Evolutionary conservation across 495 filamentous ascomycete species (phyloP), one percentile per base, ranked within the genome.

Genomic region (Aspergillus carlsbadensis): DNA sequence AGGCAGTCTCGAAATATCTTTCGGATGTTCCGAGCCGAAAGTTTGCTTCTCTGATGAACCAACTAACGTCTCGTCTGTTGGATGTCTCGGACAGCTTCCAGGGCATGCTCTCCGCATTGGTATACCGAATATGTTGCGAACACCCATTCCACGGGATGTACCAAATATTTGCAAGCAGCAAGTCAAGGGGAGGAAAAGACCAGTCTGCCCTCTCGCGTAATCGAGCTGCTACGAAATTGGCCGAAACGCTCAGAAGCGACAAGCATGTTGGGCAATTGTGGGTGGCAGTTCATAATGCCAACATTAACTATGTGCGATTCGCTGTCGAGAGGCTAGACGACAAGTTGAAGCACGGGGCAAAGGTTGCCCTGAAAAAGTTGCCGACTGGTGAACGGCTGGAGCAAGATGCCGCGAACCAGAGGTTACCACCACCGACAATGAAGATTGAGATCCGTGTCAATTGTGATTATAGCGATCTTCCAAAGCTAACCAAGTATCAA

Each of bases 61-160:
- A 99, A 67, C 83, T 98, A 15, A 91, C 91, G 3, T 98, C 94
- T 11, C 87, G 94, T 18, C 76, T 98, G 13, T 84, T 95, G 46
- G 84, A 92, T 60, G 78, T 82, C 21, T 52, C 69, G 3, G 77
- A 81, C 36, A 70, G 72, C 2, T 99, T 99, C 65, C 95, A 99
- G 62, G 68, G 69, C 15, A 74, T 92, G 5, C 80, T 99, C 14
- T 83, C 77, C 17, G 70, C 78, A 1, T 71, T 98, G 34, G 84
- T 97, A 13, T 80, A 85, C 56, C 80, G 86, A 10, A 94, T 98
- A 52, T 96, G 92, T 65, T 76, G 78, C 10, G 91, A 99, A 22
- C 94, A 99, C 69, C 94, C 94, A 1, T 95, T 91, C 69, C 94
- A 99, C 63, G 90, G 89, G 37, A 92, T 96, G 85, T 93, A 97